Evolutionary conservation across 192 early-diverging fungal species (phyloP), one percentile per base, ranked within the genome.

Genomic region (Mortierella alpina): DNA sequence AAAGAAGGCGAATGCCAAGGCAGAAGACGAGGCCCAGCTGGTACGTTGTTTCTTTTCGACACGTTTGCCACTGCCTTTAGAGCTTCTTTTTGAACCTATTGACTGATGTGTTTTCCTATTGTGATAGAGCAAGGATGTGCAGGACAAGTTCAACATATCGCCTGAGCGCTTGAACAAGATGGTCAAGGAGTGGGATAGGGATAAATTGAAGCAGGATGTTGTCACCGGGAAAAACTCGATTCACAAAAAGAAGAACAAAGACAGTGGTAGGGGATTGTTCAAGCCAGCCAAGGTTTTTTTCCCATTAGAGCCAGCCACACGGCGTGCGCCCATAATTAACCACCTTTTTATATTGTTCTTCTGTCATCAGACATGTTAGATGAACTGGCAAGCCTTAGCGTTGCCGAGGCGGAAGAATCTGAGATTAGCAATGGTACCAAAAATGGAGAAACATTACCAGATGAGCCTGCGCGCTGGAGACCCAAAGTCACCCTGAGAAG

Each of bases 91-190:
- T 45, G 17, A n/a, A 10, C 23, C 41, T 17, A 22, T 14, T 31
- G 52, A 31, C 2, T 39, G 22, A 42, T 39, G 22, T 57, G 7
- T 39, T 12, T 68, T 58, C 44, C n/a, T 20, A 23, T 5, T 39
- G 6, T 49, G n/a, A 61, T 22, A 88, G 88, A 78, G 83, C 53
- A 88, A 85, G 62, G 77, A 86, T 58, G 83, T 88, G 5, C 85
- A 88, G 54, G 79, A 85, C 66, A 88, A 88, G 66, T 90, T 82
- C 57, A 87, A 86, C 22, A 82, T 90, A 10, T 82, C 87, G 5
- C 84, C 86, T 17, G 88, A 83, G 12, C 84, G 84, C 17, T 48
- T 88, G 10, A 73, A 64, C 44, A 90, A 87, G 48, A 65, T 90
- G 54, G 59, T 88, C 41, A 87, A 86, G 55, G 81, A 84, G 68